Conservation (phyloP, 139 green algal species). For the Micractinium conductrix region DNA sequence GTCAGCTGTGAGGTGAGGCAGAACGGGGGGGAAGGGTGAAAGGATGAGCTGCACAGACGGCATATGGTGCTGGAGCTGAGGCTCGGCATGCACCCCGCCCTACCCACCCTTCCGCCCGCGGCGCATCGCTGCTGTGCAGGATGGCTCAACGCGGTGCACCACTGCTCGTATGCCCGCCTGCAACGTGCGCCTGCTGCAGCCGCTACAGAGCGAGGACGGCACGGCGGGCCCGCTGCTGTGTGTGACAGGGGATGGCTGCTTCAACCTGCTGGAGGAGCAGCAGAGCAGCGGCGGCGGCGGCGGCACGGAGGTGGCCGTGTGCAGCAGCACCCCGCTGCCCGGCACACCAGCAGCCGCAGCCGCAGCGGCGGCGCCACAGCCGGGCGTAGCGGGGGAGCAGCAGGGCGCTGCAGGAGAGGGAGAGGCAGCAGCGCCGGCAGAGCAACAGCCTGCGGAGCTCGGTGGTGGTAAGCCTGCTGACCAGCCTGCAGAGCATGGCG, state of each 20-base stretch:
- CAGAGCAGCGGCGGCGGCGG: background rate
- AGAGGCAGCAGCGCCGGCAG: background rate
- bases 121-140: conserved; percentile 5
- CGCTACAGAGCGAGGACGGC: too few species aligned
- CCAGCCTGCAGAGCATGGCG: background rate
- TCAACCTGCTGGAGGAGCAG: background rate
- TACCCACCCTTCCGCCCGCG: background rate
- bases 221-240: background rate
- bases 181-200: conserved; percentile 23
- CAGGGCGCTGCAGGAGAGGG: background rate
- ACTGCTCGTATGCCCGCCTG: background rate
- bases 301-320: too few species aligned
- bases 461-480: too few species aligned
- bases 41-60: too few species aligned
- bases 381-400: too few species aligned
- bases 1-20: background rate
- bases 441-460: too few species aligned
- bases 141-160: background rate
- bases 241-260: background rate
- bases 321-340: background rate
- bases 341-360: conserved; percentile 5
- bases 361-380: background rate
- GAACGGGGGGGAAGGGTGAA: too few species aligned
- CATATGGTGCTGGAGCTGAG: too few species aligned
- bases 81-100: too few species aligned